Percentiles rank a stretch among this genome's conserved stretches.
Conservation (phyloP, 2,329 filamentous ascomycete species). For the Gnomoniopsis sp. region DNA sequence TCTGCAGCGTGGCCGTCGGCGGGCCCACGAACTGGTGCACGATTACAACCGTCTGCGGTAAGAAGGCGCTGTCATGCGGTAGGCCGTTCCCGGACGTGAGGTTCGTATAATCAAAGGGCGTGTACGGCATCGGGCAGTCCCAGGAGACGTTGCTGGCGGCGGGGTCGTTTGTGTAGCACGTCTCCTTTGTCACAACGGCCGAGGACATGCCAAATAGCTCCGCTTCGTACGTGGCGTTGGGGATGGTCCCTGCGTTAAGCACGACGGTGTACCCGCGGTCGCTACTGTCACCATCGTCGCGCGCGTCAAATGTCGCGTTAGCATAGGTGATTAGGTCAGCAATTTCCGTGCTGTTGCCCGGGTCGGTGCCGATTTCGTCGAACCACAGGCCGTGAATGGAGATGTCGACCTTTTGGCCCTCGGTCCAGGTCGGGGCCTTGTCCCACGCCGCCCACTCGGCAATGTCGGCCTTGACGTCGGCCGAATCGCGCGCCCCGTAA, state of each 20-base stretch:
- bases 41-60: constrained; percentile 15
- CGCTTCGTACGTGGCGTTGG: constrained; percentile 35
- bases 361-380: constrained; percentile 16
- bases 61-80: constrained; percentile 14
- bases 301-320: constrained; percentile 11
- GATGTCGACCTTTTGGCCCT: constrained; percentile 14
- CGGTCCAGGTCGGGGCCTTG: constrained; percentile 10
- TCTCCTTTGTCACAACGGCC: constrained; percentile 20
- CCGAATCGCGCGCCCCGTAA: constrained; percentile 11
- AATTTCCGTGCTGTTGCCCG: constrained; percentile 4
- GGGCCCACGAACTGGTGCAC: constrained; percentile 21
- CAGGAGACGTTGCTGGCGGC: neutral
- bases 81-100: constrained; percentile 12
- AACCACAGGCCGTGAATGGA: constrained; percentile 21
- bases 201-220: constrained; percentile 25
- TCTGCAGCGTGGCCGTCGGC: constrained; percentile 12
- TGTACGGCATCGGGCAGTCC: constrained; percentile 17
- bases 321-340: constrained; percentile 12
- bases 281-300: neutral
- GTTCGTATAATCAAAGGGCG: constrained; percentile 7
- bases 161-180: constrained; percentile 17
- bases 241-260: constrained; percentile 16
- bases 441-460: constrained; percentile 18
- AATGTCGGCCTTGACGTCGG: constrained; percentile 14
- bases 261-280: constrained; percentile 13